Percentiles rank a stretch among this genome's conserved stretches.
These are phyloP conservation scores for Pleomassaria siparia DNA, from an alignment of 2,329 filamentous ascomycete genomes.

Conservation along the genomic window DNA sequence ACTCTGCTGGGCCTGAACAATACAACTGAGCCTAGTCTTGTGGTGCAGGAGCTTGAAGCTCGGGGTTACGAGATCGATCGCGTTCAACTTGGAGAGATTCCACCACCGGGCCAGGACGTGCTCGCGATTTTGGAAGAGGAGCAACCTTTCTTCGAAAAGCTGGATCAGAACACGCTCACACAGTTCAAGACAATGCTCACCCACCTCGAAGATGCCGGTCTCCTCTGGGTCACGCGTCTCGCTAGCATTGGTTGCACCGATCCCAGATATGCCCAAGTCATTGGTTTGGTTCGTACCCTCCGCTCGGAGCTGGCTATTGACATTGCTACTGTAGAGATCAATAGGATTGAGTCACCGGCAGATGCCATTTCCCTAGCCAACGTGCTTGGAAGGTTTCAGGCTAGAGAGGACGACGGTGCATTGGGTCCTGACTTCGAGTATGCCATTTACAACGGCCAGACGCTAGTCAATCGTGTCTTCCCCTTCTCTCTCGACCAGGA, in stretches of 20 bases:
- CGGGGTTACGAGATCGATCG: not conserved
- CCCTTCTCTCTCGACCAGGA: not conserved
- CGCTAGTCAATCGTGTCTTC: not conserved
- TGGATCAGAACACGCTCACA: slow-evolving; percentile 11
- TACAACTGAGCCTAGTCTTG: not conserved
- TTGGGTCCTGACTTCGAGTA: not conserved
- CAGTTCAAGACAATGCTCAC: slow-evolving; percentile 9
- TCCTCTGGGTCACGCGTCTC: slow-evolving; percentile 34
- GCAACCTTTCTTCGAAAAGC: slow-evolving; percentile 27
- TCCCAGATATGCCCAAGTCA: slow-evolving; percentile 27
- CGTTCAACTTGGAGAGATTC: not conserved
- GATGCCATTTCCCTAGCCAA: not conserved
- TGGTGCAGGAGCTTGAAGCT: not conserved
- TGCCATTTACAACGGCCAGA: not conserved
- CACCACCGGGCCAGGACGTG: slow-evolving; percentile 11
- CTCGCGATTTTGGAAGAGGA: slow-evolving; percentile 23
- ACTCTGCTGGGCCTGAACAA: not conserved
- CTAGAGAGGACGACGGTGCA: not conserved
- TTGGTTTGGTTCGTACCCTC: slow-evolving; percentile 31
- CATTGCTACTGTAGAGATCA: slow-evolving; percentile 27
- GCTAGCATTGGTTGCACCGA: slow-evolving; percentile 27
- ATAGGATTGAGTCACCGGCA: slow-evolving; percentile 6
- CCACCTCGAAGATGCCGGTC: slow-evolving; percentile 3
- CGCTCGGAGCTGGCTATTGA: slow-evolving; percentile 28
- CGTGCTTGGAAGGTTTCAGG: slow-evolving; percentile 11